Base-by-base conservation (phyloP, 1,139 yeast species). In the Yamadazyma atlantica region DNA sequence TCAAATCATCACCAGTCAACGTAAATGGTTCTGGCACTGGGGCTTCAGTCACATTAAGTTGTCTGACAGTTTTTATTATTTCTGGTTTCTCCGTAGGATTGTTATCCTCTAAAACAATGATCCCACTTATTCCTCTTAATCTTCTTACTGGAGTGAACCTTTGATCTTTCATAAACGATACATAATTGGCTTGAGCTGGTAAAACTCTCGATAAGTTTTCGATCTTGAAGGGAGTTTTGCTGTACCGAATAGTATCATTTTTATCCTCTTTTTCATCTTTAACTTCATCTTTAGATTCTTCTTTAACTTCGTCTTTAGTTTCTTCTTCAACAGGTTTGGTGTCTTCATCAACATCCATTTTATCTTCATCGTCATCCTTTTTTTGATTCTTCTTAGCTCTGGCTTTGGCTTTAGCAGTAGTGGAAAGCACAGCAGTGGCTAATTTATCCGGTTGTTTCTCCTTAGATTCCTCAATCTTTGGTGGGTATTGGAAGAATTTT, bases 401-500 rank as follows among this genome's bases (percentile, higher is more conserved):
- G 30, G 92, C 94, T 64, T 86, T 86, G 15, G 97, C 97, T 58
- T 83, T 83, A 24, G 82, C 89, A 1, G 98, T 92, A 0, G 97
- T 92, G 1, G 97, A 88, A 45, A 92, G 73, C 17, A 92, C 95
- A 2, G 97, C 98, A 28, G 96, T 87, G 4, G 90, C 86, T 36
- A 90, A 78, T 66, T 87, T 90, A 57, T 87, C 97, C 4, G 94
- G 88, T 42, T 84, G 89, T 57, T 87, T 86, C 50, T 82, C 88
- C 47, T 83, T 82, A 31, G 81, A 75, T 52, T 82, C 92, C 56
- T 87, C 95, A 14, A 77, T 73, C 68, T 85, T 87, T 40, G 96
- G 92, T 35, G 98, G 97, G 59, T 92, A 94, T 38, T 80, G 89
- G 68, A 90, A 92, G 41, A 79, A 66, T 45, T 83, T 88, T 25